These are phyloP conservation scores for Thraustochytrium sp. DNA, from an alignment of 352 stramenopile genomes.

Conservation along the genomic window DNA sequence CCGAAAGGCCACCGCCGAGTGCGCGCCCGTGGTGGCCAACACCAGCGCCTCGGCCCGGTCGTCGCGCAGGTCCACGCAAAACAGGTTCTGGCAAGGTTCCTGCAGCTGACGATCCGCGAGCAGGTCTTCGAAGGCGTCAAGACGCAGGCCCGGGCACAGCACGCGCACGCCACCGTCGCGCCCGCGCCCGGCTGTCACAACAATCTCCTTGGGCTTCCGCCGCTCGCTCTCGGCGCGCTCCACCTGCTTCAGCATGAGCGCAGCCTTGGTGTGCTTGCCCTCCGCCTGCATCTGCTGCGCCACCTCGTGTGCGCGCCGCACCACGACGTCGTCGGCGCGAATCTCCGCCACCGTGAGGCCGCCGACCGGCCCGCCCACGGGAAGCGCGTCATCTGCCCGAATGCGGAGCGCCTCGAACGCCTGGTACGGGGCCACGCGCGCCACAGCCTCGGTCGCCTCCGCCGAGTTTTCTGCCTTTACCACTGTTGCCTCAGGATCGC, in stretches of 20 bases:
- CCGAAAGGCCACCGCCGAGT: background rate
- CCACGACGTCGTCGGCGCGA: background rate
- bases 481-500: background rate
- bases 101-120: background rate
- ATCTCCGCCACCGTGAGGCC: slow-evolving; percentile 1
- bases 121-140: background rate
- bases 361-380: background rate
- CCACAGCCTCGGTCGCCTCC: too few species aligned
- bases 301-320: background rate
- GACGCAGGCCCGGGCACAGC: slow-evolving; percentile 8
- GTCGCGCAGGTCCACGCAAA: background rate
- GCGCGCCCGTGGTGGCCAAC: background rate
- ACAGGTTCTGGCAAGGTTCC: background rate
- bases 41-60: slow-evolving; percentile 2
- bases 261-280: background rate
- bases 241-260: background rate
- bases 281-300: background rate
- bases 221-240: background rate
- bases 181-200: background rate
- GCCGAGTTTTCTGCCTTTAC: too few species aligned
- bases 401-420: background rate
- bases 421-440: background rate
- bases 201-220: slow-evolving; percentile 39
- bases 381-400: background rate
- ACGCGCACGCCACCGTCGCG: slow-evolving; percentile 30